These are phyloP conservation scores for Penicillium longicatenatum DNA, from an alignment of 495 filamentous ascomycete species.

Conservation along the genomic window DNA sequence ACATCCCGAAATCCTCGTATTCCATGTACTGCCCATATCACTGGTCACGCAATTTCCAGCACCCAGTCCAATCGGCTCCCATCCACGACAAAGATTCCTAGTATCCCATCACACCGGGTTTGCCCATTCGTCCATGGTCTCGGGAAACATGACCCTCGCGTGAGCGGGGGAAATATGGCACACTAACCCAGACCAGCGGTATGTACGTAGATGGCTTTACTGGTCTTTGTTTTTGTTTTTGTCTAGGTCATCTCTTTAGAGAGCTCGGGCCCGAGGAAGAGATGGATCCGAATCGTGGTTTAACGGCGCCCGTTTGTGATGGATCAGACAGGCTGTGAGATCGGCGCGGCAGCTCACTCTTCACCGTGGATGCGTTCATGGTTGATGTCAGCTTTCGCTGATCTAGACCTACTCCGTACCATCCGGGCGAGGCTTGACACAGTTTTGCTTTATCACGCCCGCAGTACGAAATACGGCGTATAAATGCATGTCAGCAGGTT, in stretches of 20 bases:
- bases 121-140: conserved; percentile 3
- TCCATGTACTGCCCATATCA: conserved; percentile 2
- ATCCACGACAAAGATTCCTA: background rate
- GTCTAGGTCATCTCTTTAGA: background rate
- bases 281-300: background rate
- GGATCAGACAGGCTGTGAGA: background rate
- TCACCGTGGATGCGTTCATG: background rate
- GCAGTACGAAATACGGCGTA: background rate
- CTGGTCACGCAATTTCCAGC: conserved; percentile 4
- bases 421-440: background rate
- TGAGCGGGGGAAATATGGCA: background rate
- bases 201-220: conserved; percentile 3
- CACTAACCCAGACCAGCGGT: background rate
- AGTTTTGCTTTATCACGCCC: background rate
- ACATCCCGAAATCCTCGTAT: background rate
- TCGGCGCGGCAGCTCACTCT: background rate
- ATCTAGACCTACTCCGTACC: background rate
- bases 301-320: conserved; percentile 3
- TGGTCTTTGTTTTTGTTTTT: background rate
- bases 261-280: conserved; percentile 1
- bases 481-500: background rate
- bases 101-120: background rate
- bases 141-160: background rate
- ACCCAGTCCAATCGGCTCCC: conserved; percentile 9
- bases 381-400: background rate